Evolutionary conservation across 2,329 filamentous ascomycete genomes (phyloP), one percentile per base, ranked within the genome.

Genomic region (Grosmannia serpens): DNA sequence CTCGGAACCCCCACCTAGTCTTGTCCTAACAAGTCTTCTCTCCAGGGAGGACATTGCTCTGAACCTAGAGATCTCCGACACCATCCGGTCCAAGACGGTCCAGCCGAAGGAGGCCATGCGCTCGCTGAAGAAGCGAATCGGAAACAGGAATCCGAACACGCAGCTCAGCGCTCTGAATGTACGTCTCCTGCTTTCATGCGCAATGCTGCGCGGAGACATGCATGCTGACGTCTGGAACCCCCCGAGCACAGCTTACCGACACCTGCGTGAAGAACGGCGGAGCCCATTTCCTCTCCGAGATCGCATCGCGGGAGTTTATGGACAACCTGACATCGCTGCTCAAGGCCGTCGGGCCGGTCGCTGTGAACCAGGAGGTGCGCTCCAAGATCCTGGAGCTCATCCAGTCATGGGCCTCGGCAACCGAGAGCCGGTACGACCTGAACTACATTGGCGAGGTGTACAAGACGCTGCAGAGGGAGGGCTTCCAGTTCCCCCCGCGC

Each of bases 261-360:
- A 97, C 94, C 1, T 99, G 94, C 70, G 91, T 97, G 62, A 99
- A 99, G 77, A 99, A 99, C 77, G 94, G 94, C 60, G 94, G 94
- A 65, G 83, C 87, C 46, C 94, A 99, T 73, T 99, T 99, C 72
- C 85, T 99, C 55, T 81, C 86, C 64, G 94, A 99, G 75, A 94
- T 99, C 65, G 92, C 94, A 47, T 96, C 92, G 22, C 85, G 91
- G 63, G 94, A 99, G 75, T 99, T 97, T 69, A 95, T 99, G 88
- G 94, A 99, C 74, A 96, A 96, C 70, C 75, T 99, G 56, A 87
- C 89, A 22, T 96, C 92, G 38, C 79, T 99, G 20, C 80, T 99
- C 35, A 91, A 92, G 69, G 87, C 88, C 22, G 85, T 88, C 55
- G 88, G 89, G 2, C 73, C 77, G 22, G 84, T 82, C 41, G 85